A percentile compares a stretch with the other conserved stretches of the same genome.
Conservation (phyloP, 2,329 filamentous ascomycete genomes). For the Atkinsonella hypoxylon region DNA sequence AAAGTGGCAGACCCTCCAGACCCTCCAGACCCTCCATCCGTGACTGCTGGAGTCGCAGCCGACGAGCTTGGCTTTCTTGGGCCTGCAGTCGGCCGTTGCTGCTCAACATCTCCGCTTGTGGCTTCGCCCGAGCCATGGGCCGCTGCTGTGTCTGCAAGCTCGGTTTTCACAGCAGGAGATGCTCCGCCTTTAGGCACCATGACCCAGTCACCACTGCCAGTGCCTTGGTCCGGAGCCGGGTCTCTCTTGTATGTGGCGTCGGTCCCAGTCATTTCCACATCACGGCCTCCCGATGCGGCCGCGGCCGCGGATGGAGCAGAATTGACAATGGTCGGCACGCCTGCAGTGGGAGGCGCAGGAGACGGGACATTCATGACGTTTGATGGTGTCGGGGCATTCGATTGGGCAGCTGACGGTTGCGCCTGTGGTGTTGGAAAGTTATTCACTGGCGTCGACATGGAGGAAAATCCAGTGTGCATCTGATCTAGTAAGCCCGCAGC, state of each 20-base stretch:
- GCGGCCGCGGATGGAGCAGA: not conserved
- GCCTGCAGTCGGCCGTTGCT: slow-evolving; percentile 11
- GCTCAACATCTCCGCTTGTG: slow-evolving; percentile 1
- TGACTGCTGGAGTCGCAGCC: slow-evolving; percentile 31
- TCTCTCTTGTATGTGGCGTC: slow-evolving; percentile 22
- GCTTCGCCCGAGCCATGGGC: not conserved
- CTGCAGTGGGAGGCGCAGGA: slow-evolving; percentile 21
- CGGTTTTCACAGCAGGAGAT: slow-evolving; percentile 24
- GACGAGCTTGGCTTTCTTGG: slow-evolving; percentile 28
- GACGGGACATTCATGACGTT: slow-evolving; percentile 33
- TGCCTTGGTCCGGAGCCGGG: slow-evolving; percentile 37
- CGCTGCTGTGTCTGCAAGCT: not conserved
- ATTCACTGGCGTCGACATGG: slow-evolving; percentile 47
- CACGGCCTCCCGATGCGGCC: slow-evolving; percentile 13
- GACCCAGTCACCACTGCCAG: slow-evolving; percentile 57
- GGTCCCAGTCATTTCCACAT: slow-evolving; percentile 43
- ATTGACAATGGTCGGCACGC: slow-evolving; percentile 4
- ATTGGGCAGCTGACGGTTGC: slow-evolving; percentile 43
- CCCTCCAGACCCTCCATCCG: slow-evolving; percentile 30
- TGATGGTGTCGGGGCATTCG: slow-evolving; percentile 44
- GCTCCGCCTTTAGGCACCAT: slow-evolving; percentile 55
- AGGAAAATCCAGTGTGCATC: slow-evolving; percentile 51
- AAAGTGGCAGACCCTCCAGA: slow-evolving; percentile 31
- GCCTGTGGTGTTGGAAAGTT: slow-evolving; percentile 50
- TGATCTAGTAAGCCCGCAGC: slow-evolving; percentile 55